A percentile compares a stretch with the other conserved stretches of the same genome.
These are phyloP conservation scores for Penstemon davidsonii DNA, from an alignment of 257 asterid genomes.

Conservation along the genomic window DNA sequence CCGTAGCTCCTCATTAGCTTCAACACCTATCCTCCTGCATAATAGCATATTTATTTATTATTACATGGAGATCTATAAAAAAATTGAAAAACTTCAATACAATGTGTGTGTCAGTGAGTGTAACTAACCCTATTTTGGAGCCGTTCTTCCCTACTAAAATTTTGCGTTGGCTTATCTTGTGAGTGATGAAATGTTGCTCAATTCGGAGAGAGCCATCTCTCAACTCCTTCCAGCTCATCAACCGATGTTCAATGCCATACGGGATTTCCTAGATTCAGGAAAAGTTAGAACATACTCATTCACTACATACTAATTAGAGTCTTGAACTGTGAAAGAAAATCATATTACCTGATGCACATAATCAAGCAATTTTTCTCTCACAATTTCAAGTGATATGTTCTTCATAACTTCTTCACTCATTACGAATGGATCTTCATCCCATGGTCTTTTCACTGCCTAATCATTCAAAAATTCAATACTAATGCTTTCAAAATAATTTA, in stretches of 20 bases:
- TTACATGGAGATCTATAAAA: background rate
- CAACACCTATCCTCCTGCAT: constrained; percentile 85
- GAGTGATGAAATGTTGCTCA: constrained; percentile 94
- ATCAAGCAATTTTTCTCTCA: constrained; percentile 77
- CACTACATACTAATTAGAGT: background rate
- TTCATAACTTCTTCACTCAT: constrained; percentile 94
- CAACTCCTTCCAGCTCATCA: constrained; percentile 91
- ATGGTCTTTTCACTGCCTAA: constrained; percentile 80
- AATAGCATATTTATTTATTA: background rate
- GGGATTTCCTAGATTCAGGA: constrained; percentile 72
- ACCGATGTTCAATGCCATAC: constrained; percentile 79
- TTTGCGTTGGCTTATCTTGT: constrained; percentile 87
- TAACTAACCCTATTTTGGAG: constrained; percentile 75
- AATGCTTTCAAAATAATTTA: background rate
- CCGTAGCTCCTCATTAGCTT: constrained; percentile 92
- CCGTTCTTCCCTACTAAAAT: constrained; percentile 90
- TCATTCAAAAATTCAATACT: constrained; percentile 21
- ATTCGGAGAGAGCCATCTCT: constrained; percentile 88
- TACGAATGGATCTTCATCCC: constrained; percentile 93
- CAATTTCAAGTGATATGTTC: constrained; percentile 86
- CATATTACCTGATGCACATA: constrained; percentile 83
- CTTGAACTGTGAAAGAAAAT: constrained; percentile 13
- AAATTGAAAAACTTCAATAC: background rate
- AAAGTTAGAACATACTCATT: background rate
- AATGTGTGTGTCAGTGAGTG: background rate